Evolutionary conservation across 257 asterid genomes (phyloP).

Genomic region (Parsonsia alboflavescens): DNA sequence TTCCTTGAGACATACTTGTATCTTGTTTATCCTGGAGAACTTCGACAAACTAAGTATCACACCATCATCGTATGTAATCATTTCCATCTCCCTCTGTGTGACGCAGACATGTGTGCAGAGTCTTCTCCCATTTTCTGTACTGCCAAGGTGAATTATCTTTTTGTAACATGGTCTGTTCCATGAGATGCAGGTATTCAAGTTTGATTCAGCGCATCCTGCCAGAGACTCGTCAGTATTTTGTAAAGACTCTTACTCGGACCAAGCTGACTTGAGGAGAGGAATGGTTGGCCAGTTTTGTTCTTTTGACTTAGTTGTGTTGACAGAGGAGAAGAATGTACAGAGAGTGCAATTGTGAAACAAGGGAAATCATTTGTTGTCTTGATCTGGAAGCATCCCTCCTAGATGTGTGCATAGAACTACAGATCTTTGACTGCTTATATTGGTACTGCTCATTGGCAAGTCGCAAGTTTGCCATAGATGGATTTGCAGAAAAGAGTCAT

Average conservation of each 20-base stretch:
- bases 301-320: slow-evolving; percentile 36
- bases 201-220: slow-evolving; percentile 71
- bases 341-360: slow-evolving; percentile 29
- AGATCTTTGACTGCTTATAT: slow-evolving; percentile 15
- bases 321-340: slow-evolving; percentile 48
- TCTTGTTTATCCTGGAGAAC: slow-evolving; percentile 72
- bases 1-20: slow-evolving; percentile 75
- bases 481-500: neutral
- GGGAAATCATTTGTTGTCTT: slow-evolving; percentile 32
- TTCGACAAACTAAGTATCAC: slow-evolving; percentile 49
- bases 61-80: slow-evolving; percentile 61
- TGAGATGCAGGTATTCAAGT: slow-evolving; percentile 54
- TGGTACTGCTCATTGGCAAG: slow-evolving; percentile 16
- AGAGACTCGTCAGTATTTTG: slow-evolving; percentile 74
- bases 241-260: slow-evolving; percentile 51
- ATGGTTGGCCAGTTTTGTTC: slow-evolving; percentile 34
- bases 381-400: slow-evolving; percentile 28
- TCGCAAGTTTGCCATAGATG: neutral
- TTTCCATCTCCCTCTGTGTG: neutral
- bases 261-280: slow-evolving; percentile 49
- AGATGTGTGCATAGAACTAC: slow-evolving; percentile 21
- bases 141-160: neutral
- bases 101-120: neutral
- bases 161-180: too few species aligned
- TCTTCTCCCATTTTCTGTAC: too few species aligned